Evolutionary conservation across 169 alveolate genomes (phyloP).

Genomic region (Cryptosporidium canis): DNA sequence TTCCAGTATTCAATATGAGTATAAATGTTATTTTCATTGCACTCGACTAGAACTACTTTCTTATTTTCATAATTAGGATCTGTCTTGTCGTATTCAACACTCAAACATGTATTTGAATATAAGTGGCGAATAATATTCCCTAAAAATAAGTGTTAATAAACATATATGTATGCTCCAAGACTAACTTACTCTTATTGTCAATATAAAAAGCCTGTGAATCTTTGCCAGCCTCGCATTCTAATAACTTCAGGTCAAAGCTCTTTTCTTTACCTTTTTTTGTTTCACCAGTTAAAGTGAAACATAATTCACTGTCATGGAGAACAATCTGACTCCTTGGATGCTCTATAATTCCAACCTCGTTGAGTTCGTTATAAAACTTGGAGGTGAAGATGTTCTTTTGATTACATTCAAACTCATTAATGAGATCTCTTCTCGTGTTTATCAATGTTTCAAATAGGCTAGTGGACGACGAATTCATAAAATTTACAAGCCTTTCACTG

Average conservation of each 20-base stretch:
- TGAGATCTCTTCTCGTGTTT: neutral
- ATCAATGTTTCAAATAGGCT: conserved; percentile 3
- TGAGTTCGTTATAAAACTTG: conserved; percentile 2
- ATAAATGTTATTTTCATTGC: conserved; percentile 3
- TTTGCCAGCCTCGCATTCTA: conserved; percentile 2
- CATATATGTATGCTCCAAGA: neutral
- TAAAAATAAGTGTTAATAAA: neutral
- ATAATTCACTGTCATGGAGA: neutral
- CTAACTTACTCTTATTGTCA: conserved; percentile 50
- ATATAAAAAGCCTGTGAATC: neutral
- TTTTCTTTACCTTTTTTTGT: neutral
- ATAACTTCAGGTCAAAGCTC: neutral
- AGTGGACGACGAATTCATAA: conserved; percentile 21
- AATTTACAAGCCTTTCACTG: conserved; percentile 12
- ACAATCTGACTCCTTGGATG: conserved; percentile 17
- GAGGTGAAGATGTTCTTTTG: neutral
- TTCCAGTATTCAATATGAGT: conserved; percentile 49
- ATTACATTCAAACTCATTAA: conserved; percentile 1
- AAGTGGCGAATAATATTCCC: conserved; percentile 13
- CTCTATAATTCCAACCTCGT: conserved; percentile 1
- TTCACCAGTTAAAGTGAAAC: conserved; percentile 14
- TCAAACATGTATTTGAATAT: conserved; percentile 26
- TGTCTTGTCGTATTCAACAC: neutral
- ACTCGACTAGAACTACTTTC: neutral
- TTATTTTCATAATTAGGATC: neutral